phyloP scores from a whole-genome alignment of 257 asterid genomes.

The Solanum dulcamara region DNA sequence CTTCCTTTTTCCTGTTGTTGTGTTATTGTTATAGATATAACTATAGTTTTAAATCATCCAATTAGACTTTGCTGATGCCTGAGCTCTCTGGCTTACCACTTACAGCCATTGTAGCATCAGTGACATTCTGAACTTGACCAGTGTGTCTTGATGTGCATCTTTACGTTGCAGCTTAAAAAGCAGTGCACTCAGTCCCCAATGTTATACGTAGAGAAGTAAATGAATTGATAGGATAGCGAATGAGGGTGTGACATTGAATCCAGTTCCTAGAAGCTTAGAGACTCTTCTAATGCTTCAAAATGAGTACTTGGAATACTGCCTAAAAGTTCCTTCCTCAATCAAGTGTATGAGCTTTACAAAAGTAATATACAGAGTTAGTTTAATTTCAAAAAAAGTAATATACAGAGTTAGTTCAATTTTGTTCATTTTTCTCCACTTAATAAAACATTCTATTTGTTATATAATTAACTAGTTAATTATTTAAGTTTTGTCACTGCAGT shows the following conservation, averaged over 20 bases:
- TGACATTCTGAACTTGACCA: background rate
- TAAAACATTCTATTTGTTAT: background rate
- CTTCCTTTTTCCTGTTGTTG: background rate
- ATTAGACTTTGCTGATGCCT: background rate
- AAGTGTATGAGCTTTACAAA: background rate
- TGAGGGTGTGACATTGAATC: background rate
- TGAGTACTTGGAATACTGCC: background rate
- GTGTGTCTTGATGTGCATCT: background rate
- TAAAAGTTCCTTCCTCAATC: background rate
- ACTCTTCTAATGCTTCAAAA: background rate
- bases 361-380: background rate
- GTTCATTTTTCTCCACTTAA: background rate
- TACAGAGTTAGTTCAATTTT: background rate
- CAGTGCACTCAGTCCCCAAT: background rate
- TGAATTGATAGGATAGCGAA: background rate
- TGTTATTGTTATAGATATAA: background rate
- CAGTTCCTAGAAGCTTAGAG: background rate
- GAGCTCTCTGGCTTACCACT: background rate
- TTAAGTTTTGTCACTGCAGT: background rate
- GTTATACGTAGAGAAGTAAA: background rate
- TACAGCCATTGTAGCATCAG: background rate
- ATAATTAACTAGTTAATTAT: background rate
- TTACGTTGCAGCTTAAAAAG: background rate
- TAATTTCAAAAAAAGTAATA: background rate
- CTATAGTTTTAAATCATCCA: background rate